Evolutionary conservation across 2,329 filamentous ascomycete genomes (phyloP), one percentile per base, ranked within the genome.

Genomic region (Diaporthe helianthi): DNA sequence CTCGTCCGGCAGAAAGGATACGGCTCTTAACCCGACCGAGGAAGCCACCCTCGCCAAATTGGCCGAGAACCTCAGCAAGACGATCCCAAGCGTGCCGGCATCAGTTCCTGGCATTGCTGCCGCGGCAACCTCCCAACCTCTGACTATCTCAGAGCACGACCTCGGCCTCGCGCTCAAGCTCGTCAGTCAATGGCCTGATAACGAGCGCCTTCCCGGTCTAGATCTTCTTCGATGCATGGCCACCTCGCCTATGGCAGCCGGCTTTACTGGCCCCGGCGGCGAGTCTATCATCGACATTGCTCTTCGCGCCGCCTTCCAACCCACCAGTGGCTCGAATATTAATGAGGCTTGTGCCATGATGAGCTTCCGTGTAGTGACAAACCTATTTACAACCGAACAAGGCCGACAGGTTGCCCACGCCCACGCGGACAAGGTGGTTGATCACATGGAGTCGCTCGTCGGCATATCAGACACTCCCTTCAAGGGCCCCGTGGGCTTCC

Each of bases 271-370:
- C 63, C 80, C 85, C 0, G 80, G 82, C 3, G 81, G 84, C 36
- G 83, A 82, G 3, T 90, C 87, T 44, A 81, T 94, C 15, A 81
- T 98, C 8, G 83, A 89, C 41, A 78, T 84, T 7, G 81, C 82
- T 24, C 78, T 86, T 3, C 74, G 75, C 7, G 78, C 77, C 52
- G 74, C 81, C 46, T 70, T 84, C 72, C 72, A 79, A 72, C 67
- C 70, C 44, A 71, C 80, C 78, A 52, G 87, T 80, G 85, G 89
- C 10, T 78, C 80, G 5, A 81, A 86, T 0, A 84, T 91, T 0
- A 89, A 89, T 46, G 86, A 90, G 65, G 98, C 98, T 79, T 93
- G 93, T 73, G 87, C 89, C 13, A 97, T 98, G 91, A 92, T 99
- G 84, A 90, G 91, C 0, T 84, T 93, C 15, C 92, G 96, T 4